These are phyloP conservation scores for Mucor plumbeus DNA, from an alignment of 371 early-diverging fungal species.

Conservation along the genomic window DNA sequence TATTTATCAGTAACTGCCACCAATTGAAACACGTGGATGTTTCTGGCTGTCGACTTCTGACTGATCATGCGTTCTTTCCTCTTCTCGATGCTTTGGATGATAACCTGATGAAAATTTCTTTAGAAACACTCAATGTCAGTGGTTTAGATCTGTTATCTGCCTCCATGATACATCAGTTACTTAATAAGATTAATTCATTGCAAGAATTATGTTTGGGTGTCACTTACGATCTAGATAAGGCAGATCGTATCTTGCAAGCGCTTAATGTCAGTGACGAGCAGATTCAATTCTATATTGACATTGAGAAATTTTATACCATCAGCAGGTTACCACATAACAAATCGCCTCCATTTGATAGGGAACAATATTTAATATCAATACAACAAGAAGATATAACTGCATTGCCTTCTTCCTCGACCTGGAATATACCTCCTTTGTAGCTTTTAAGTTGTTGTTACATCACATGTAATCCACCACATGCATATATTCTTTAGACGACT, in stretches of 20 bases:
- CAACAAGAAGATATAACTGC: neutral
- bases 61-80: conserved; percentile 35
- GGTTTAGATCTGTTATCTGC: conserved; percentile 27
- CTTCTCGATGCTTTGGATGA: conserved; percentile 17
- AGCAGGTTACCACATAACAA: conserved; percentile 11
- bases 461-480: conserved; percentile 2
- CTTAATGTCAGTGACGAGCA: conserved; percentile 13
- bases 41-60: conserved; percentile 33
- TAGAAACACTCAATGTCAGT: conserved; percentile 37
- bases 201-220: conserved; percentile 28
- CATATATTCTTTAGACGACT: neutral
- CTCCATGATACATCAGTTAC: conserved; percentile 19
- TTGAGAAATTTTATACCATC: conserved; percentile 32
- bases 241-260: conserved; percentile 23
- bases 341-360: neutral
- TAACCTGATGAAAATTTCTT: conserved; percentile 11
- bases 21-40: conserved; percentile 33
- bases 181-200: conserved; percentile 15
- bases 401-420: conserved; percentile 22
- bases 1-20: conserved; percentile 29
- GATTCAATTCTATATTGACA: conserved; percentile 26
- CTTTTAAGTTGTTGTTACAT: neutral
- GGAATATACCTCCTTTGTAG: conserved; percentile 16
- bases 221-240: conserved; percentile 31
- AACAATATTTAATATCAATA: too few species aligned